phyloP scores from a whole-genome alignment of 1,284 basidiomycete species.

The Tetrapyrgos nigripes region DNA sequence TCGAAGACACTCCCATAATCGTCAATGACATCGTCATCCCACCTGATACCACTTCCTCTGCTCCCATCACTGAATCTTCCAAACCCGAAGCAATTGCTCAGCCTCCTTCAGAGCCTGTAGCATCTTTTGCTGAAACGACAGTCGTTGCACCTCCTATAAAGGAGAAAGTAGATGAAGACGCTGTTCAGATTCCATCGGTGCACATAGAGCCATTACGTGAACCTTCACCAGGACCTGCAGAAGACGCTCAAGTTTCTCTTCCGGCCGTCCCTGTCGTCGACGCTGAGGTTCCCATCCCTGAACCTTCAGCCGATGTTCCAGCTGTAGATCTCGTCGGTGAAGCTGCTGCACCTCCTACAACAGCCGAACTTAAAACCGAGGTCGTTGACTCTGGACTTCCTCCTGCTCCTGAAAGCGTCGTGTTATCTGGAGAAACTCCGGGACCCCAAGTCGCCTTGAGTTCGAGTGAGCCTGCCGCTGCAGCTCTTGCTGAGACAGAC shows the following conservation, averaged over 20 bases:
- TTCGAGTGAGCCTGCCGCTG: slow-evolving; percentile 25
- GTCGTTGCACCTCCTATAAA: slow-evolving; percentile 4
- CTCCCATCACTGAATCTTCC: background rate
- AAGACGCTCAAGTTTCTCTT: slow-evolving; percentile 8
- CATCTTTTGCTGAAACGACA: background rate
- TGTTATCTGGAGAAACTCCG: slow-evolving; percentile 44
- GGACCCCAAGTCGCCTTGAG: slow-evolving; percentile 42
- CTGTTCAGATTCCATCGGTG: background rate
- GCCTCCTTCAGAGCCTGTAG: background rate
- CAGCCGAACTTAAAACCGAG: slow-evolving; percentile 10
- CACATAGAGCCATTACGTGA: slow-evolving; percentile 9
- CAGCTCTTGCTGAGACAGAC: background rate
- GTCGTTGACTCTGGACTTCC: slow-evolving; percentile 20
- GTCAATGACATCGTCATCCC: background rate
- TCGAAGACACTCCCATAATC: background rate
- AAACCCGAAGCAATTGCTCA: no score
- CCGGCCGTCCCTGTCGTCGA: slow-evolving; percentile 9
- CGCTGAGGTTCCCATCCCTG: slow-evolving; percentile 1
- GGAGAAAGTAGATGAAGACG: background rate
- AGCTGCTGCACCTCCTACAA: background rate
- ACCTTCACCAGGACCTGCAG: slow-evolving; percentile 13
- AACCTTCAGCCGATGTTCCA: background rate
- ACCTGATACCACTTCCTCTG: background rate
- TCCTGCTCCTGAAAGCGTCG: slow-evolving; percentile 40
- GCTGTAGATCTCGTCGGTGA: background rate